A percentile compares a stretch with the other conserved stretches of the same genome.
phyloP scores from a whole-genome alignment of 352 stramenopile species.

The Pythium sp. region DNA sequence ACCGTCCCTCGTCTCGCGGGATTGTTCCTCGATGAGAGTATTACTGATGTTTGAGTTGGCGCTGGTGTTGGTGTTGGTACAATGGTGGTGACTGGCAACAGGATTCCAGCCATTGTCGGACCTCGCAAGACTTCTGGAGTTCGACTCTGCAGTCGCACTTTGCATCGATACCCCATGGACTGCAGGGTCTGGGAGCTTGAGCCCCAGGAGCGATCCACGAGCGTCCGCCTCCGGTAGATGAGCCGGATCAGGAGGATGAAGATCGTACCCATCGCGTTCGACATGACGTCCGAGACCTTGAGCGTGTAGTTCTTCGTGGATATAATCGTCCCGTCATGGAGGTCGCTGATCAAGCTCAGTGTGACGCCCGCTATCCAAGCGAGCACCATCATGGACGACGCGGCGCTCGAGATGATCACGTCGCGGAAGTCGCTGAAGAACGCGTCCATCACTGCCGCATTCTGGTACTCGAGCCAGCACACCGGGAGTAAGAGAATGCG shows the following conservation, averaged over 20 bases:
- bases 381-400: conserved; percentile 3
- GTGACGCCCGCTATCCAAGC: background rate
- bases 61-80: background rate
- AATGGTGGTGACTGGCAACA: background rate
- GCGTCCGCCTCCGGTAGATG: background rate
- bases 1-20: background rate
- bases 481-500: conserved; percentile 7
- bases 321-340: background rate
- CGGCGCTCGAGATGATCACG: conserved; percentile 2
- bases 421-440: conserved; percentile 9
- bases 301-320: background rate
- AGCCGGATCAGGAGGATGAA: conserved; percentile 11
- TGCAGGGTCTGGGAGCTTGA: conserved; percentile 4
- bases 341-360: conserved; percentile 7
- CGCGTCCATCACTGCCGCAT: conserved; percentile 10
- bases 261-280: conserved; percentile 15
- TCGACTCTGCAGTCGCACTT: conserved; percentile 6
- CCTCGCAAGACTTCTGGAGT: background rate
- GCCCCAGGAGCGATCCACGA: background rate
- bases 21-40: background rate
- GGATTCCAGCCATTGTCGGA: background rate
- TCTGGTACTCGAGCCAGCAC: conserved; percentile 9
- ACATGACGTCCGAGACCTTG: conserved; percentile 6
- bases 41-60: background rate
- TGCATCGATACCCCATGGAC: conserved; percentile 12